Evolutionary conservation across 2,329 filamentous ascomycete species (phyloP), one percentile per base, ranked within the genome.

Genomic region (Colletotrichum sp.): DNA sequence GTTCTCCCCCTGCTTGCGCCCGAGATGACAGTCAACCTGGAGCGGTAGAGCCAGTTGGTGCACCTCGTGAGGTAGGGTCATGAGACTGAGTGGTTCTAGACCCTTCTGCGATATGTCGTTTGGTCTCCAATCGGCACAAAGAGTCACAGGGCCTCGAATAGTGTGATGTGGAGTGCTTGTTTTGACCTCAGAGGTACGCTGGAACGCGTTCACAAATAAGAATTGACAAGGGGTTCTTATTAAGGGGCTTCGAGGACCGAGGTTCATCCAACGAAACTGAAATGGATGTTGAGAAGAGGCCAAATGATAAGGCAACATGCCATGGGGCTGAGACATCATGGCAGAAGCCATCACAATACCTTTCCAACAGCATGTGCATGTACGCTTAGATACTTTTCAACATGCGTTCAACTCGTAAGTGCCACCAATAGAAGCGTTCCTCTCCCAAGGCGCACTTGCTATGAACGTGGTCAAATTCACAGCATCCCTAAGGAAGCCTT

Each of bases 191-290:
- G 43, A 52, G 43, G 10, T 21, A 52, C n/a, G 6, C 18, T 52
- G 10, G 43, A 21, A 13, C 4, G 43, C n/a, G 10, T 7, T 21
- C 12, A 21, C 6, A 1, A 13, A 52, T 7, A 13, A 21, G n/a
- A 52, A 13, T 52, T 21, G n/a, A 21, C n/a, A 52, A 21, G 43
- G n/a, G 43, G 7, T 21, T 48, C 10, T 32, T 32, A 48, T 2
- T 7, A 48, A 21, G 9, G n/a, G n/a, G 10, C 43, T 21, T 21
- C 6, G 4, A 52, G 3, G 4, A 7, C 10, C 12, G 43, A 52
- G 10, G 18, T 13, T 52, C 10, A 13, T 21, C 0, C 6, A 12
- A n/a, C 10, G 6, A 0, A 13, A 52, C n/a, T 52, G 10, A 13
- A 48, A 52, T 13, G 43, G n/a, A 52, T n/a, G n/a, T 52, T 21